Percentiles rank a stretch among this genome's conserved stretches.
Conservation (phyloP, 495 filamentous ascomycete genomes). For the Choiromyces venosus region DNA sequence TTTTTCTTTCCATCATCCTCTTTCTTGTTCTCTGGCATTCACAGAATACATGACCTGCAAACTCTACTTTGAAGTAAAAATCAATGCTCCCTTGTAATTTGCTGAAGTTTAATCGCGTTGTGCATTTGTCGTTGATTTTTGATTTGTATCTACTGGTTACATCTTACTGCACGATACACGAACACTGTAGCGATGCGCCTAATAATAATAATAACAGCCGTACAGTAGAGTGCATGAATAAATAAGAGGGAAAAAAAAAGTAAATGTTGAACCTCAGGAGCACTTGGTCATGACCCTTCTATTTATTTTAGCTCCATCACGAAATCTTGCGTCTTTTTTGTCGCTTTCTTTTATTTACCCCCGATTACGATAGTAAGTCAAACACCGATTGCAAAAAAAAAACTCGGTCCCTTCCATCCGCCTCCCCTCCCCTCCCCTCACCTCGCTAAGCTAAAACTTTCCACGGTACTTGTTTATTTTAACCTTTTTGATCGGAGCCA, state of each 20-base stretch:
- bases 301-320: not conserved
- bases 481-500: not conserved
- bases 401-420: not conserved
- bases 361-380: not conserved
- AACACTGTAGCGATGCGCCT: not conserved
- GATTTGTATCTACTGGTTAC: not conserved
- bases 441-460: not conserved
- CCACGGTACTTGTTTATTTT: not conserved
- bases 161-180: not conserved
- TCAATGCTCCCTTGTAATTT: not conserved
- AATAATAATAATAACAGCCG: not conserved
- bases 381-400: not conserved
- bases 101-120: not conserved
- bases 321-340: not conserved
- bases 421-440: not conserved
- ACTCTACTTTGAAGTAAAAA: conserved; percentile 3
- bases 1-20: conserved; percentile 10
- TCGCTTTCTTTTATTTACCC: no score
- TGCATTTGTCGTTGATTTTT: not conserved
- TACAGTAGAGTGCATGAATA: not conserved
- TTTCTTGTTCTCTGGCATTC: conserved; percentile 26
- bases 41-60: conserved; percentile 20
- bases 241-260: not conserved
- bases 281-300: not conserved
- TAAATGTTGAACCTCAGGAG: not conserved